Evolutionary conservation across 140 eudicot genomes (phyloP), one percentile per base, ranked within the genome.

Genomic region (Bidens hawaiensis): DNA sequence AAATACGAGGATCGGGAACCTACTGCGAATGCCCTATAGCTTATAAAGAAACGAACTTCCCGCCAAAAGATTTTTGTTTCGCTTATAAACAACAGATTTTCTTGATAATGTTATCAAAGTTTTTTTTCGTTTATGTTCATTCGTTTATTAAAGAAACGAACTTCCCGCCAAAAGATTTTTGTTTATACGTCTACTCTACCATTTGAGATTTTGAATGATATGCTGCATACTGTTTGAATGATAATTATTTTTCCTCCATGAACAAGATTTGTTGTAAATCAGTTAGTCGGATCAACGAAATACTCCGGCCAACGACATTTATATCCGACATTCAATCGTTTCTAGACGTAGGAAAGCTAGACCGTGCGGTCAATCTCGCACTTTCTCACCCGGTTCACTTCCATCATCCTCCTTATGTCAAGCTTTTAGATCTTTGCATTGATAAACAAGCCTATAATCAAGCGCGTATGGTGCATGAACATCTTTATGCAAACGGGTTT

Each of bases 381-480:
- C 73, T 71, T 15, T 50, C 75, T 5, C 34, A 56, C 65, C 74
- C 89, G 34, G 21, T 79, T 64, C 78, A 69, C 5, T 54, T 56
- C n/a, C 81, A 83, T 8, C 73, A 75, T 42, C 73, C 81, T 64
- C 28, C 71, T 23, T 82, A 83, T 38, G 62, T 69, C 11, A 78
- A 72, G 1, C 31, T 80, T 42, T 26, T 86, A 15, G 78, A 83
- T 52, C 73, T 72, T 21, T 86, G 95, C 73, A 75, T 78, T 25
- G 81, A 83, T 6, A 30, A 40, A 51, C 76, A 69, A 54, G 76
- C 85, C 2, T 67, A 62, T 18, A 67, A 58, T 22, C 71, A 64
- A 6, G 85, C 84, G 34, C 83, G 36, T 25, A 50, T 71, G 81
- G 14, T 81, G 23, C 95, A 87, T 74, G 11, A 41, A 12, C 80